Evolutionary conservation across 1,139 yeast genomes (phyloP).

Genomic region (Barnettozyma hawaiiensis): DNA sequence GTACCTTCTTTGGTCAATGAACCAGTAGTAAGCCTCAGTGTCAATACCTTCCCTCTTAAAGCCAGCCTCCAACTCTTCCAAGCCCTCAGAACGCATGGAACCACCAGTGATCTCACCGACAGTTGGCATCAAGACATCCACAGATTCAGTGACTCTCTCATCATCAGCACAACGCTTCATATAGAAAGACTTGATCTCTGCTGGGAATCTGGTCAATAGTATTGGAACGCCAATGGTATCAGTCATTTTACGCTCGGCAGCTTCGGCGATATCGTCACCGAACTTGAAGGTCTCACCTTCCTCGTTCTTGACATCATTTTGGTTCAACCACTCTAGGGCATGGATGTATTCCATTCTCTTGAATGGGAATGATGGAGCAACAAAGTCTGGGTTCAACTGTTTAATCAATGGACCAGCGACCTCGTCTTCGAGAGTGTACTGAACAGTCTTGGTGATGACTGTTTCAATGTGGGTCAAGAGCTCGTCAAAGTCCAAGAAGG

Average conservation of each 20-base stretch:
- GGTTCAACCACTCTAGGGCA: conserved; percentile 95
- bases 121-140: conserved; percentile 96
- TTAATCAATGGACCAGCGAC: conserved; percentile 83
- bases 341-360: conserved; percentile 85
- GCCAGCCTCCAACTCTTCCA: conserved; percentile 81
- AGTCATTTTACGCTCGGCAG: conserved; percentile 98
- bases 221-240: conserved; percentile 92
- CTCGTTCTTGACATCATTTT: conserved; percentile 88
- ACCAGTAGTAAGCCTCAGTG: conserved; percentile 82
- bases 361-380: conserved; percentile 80
- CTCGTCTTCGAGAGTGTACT: conserved; percentile 82
- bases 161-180: conserved; percentile 92
- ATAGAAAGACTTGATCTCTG: conserved; percentile 94
- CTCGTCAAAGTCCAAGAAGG: conserved; percentile 82
- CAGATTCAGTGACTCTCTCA: conserved; percentile 93
- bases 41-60: conserved; percentile 88
- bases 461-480: conserved; percentile 80
- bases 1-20: conserved; percentile 89
- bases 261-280: conserved; percentile 99
- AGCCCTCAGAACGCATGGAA: conserved; percentile 88
- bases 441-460: conserved; percentile 61
- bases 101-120: conserved; percentile 99
- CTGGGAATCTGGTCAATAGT: conserved; percentile 89
- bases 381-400: conserved; percentile 89
- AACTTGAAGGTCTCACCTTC: conserved; percentile 89